A percentile compares a stretch with the other conserved stretches of the same genome.
phyloP scores from a whole-genome alignment of 805 yeast species.

The Saturnispora mendoncae region DNA sequence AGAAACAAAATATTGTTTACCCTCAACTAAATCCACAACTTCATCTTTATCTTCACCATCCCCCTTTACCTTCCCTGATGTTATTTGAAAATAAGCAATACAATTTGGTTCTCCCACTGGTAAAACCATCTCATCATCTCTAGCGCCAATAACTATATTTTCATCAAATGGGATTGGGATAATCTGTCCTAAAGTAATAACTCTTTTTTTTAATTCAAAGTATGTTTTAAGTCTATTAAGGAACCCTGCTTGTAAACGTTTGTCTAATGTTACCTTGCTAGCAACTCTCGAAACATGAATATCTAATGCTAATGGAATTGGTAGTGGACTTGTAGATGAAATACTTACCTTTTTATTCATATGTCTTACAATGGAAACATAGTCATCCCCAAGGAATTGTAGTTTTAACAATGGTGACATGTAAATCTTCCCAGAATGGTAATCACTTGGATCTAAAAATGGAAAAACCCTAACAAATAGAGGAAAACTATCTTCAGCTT shows the following conservation, averaged over 20 bases:
- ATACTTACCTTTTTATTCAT: not conserved
- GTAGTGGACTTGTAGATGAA: not conserved
- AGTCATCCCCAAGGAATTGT: conserved; percentile 23
- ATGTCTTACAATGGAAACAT: not conserved
- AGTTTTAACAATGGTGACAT: conserved; percentile 54
- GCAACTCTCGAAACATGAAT: conserved; percentile 60
- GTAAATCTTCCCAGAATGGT: conserved; percentile 34
- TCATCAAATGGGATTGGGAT: conserved; percentile 76
- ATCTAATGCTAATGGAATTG: conserved; percentile 45
- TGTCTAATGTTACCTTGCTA: conserved; percentile 60
- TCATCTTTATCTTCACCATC: conserved; percentile 14
- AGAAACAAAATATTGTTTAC: conserved; percentile 49
- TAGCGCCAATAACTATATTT: conserved; percentile 36
- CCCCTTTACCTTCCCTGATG: conserved; percentile 38
- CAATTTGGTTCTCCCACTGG: conserved; percentile 61
- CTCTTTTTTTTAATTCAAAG: conserved; percentile 49
- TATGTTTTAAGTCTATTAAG: conserved; percentile 50
- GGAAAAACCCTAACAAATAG: conserved; percentile 42
- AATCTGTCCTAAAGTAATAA: conserved; percentile 56
- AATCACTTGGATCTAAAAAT: conserved; percentile 53
- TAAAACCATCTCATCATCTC: conserved; percentile 26
- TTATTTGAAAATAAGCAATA: conserved; percentile 79
- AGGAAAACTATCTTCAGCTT: conserved; percentile 8
- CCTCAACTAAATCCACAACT: conserved; percentile 17
- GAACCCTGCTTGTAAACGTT: conserved; percentile 51